phyloP scores from a whole-genome alignment of 768 basidiomycete species.

The Rhodotorula sphaerocarpa region DNA sequence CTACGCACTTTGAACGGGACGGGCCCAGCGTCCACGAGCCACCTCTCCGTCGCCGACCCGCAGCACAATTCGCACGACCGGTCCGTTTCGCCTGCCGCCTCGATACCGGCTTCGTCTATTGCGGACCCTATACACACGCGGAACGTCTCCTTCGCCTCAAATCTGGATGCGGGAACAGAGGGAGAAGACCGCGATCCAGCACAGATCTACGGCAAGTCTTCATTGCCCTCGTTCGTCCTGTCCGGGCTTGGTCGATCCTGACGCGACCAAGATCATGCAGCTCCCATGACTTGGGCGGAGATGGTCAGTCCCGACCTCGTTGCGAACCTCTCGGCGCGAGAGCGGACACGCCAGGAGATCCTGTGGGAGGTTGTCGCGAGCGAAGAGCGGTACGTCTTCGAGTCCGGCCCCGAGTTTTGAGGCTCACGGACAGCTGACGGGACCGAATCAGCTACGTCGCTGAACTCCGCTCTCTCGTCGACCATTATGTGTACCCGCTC shows the following conservation, averaged over 20 bases:
- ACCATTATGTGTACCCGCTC: slow-evolving; percentile 36
- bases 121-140: no score
- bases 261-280: not conserved
- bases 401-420: no score
- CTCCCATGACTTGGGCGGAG: slow-evolving; percentile 40
- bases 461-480: slow-evolving; percentile 35
- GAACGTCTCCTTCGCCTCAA: no score
- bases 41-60: no score
- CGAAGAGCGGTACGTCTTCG: slow-evolving; percentile 36
- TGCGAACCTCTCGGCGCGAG: slow-evolving; percentile 38
- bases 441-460: slow-evolving; percentile 40
- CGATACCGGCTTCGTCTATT: no score
- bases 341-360: slow-evolving; percentile 41
- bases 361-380: slow-evolving; percentile 41
- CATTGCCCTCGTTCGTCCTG: no score
- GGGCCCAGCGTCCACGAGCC: no score
- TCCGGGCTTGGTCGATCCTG: no score
- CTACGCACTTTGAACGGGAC: no score
- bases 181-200: not conserved
- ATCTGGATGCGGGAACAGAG: no score
- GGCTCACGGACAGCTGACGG: no score
- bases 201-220: slow-evolving; percentile 2
- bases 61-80: no score
- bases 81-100: not conserved
- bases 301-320: slow-evolving; percentile 41